phyloP scores from a whole-genome alignment of 1,139 yeast species.

The Candida gigantensis region DNA sequence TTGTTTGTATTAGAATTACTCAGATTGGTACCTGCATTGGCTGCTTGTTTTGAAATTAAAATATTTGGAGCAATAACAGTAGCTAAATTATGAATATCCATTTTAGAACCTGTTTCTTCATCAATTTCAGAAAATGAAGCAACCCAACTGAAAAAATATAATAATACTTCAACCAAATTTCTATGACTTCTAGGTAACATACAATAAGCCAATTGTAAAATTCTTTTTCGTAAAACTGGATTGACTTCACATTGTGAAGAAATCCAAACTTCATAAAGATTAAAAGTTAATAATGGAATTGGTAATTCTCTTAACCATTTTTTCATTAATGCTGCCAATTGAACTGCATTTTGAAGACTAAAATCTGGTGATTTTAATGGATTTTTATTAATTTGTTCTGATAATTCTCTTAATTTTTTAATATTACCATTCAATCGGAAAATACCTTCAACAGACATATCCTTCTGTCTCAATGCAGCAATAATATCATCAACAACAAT shows the following conservation, averaged over 20 bases:
- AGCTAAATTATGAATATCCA: slow-evolving; percentile 94
- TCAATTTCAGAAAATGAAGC: slow-evolving; percentile 92
- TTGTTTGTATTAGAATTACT: slow-evolving; percentile 30
- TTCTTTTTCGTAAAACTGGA: slow-evolving; percentile 48
- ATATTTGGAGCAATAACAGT: slow-evolving; percentile 96
- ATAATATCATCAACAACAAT: slow-evolving; percentile 84
- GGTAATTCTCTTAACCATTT: slow-evolving; percentile 92
- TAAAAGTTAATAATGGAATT: slow-evolving; percentile 80
- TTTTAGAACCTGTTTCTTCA: slow-evolving; percentile 87
- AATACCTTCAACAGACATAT: slow-evolving; percentile 95
- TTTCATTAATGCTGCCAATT: slow-evolving; percentile 89
- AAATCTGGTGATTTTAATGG: slow-evolving; percentile 77
- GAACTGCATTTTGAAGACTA: slow-evolving; percentile 81
- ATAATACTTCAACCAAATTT: slow-evolving; percentile 81
- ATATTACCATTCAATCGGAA: slow-evolving; percentile 97
- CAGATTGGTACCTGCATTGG: slow-evolving; percentile 16
- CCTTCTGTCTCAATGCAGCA: slow-evolving; percentile 82
- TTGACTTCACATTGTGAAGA: slow-evolving; percentile 64
- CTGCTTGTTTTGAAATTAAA: slow-evolving; percentile 51
- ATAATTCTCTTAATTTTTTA: slow-evolving; percentile 71
- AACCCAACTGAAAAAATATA: slow-evolving; percentile 91
- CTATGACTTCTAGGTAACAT: slow-evolving; percentile 82
- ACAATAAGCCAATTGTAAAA: slow-evolving; percentile 72
- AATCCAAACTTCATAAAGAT: slow-evolving; percentile 79
- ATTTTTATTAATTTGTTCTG: slow-evolving; percentile 71